Percentiles rank a stretch among this genome's conserved stretches.
Evolutionary conservation across 2,329 filamentous ascomycete genomes (phyloP).

Genomic region (Raffaelea ambrosiae): DNA sequence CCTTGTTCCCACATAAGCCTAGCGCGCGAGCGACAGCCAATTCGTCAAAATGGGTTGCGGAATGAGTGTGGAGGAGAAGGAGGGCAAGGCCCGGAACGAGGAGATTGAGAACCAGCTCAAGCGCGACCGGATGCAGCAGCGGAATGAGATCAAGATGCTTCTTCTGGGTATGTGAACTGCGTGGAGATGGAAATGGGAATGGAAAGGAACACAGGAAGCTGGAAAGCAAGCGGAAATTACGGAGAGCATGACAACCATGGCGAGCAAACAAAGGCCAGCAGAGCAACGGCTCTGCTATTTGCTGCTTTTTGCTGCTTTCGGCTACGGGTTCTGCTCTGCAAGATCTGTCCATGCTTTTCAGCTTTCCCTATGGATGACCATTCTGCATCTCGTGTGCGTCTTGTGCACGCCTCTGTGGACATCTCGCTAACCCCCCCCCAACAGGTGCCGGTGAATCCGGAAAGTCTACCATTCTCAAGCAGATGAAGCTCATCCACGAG

Average conservation of each 20-base stretch:
- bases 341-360: too few species aligned
- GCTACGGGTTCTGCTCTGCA: too few species aligned
- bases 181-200: background rate
- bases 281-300: too few species aligned
- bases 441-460: constrained; percentile 94
- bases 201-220: background rate
- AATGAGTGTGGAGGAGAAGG: constrained; percentile 99
- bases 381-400: too few species aligned
- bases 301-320: too few species aligned
- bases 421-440: constrained; percentile 2
- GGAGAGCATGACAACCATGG: too few species aligned
- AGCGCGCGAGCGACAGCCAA: constrained; percentile 8
- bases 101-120: constrained; percentile 99
- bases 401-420: background rate
- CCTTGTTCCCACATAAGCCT: background rate
- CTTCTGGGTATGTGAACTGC: constrained; percentile 66
- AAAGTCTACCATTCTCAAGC: constrained; percentile 90
- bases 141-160: constrained; percentile 99
- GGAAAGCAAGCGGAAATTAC: too few species aligned
- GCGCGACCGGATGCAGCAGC: constrained; percentile 96
- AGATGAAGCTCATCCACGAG: constrained; percentile 99
- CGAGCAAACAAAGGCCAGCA: too few species aligned
- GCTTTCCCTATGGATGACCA: too few species aligned
- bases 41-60: constrained; percentile 90
- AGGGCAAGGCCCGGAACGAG: constrained; percentile 99